Evolutionary conservation across 306 rosid genomes (phyloP), one percentile per base, ranked within the genome.

Genomic region (Pachyrhizus erosus): DNA sequence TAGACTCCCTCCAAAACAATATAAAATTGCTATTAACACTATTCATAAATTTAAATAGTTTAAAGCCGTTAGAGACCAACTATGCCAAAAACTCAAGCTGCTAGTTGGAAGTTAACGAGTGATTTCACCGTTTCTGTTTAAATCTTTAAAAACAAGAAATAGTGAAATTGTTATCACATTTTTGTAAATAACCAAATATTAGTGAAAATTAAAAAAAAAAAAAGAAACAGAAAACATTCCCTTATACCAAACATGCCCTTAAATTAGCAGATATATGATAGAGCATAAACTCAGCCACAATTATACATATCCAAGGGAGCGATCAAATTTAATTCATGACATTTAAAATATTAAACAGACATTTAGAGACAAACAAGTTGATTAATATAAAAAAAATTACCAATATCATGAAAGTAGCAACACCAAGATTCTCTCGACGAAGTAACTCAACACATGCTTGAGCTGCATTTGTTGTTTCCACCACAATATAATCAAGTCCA

Each of bases 321-420:
- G 29, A 49, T 10, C 29, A 61, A 58, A 80, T 60, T 55, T 23
- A 42, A 61, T 61, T 61, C 62, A 31, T 43, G 31, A 78, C 27
- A 69, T 42, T 46, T 20, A 75, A 74, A 74, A 73, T 62, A 83
- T 52, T 57, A 40, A 73, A 74, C 61, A 73, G n/a, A 7, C 58
- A 57, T 4, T 5, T 14, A 33, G 29, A 71, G 51, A 60, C 66
- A 69, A 70, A 33, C 10, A 45, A 42, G 72, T 40, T 55, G 40
- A 73, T 62, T 5, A 33, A 34, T 9, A 75, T 27, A 37, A 24
- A 8, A 23, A 60, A 65, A 39, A n/a, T n/a, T 96, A 96, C 99
- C 99, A 96, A 87, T 86, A 96, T 96, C 98, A 96, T 89, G 91
- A 89, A 93, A 61, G 99, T 93, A 68, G 91, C 99, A 76, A 96